Percentiles rank a stretch among this genome's conserved stretches.
These are phyloP conservation scores for Cercospora janseana DNA, from an alignment of 2,329 filamentous ascomycete genomes.

Conservation along the genomic window DNA sequence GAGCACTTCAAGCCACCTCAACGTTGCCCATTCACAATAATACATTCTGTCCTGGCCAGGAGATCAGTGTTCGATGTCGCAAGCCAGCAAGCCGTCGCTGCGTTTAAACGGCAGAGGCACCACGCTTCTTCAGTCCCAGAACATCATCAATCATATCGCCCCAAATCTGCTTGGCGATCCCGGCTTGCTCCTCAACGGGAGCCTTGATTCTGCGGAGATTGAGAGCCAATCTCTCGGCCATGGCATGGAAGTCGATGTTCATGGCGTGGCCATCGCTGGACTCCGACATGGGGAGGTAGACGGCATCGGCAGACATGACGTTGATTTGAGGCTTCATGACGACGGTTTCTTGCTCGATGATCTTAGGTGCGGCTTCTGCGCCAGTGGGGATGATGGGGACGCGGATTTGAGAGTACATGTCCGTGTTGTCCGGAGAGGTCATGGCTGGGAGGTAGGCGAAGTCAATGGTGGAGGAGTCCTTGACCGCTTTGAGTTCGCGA, in stretches of 20 bases:
- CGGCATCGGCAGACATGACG: conserved; percentile 50
- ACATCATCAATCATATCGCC: conserved; percentile 52
- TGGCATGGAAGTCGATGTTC: conserved; percentile 56
- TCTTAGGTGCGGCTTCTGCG: conserved; percentile 19
- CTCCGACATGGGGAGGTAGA: conserved; percentile 57
- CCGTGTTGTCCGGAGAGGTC: conserved; percentile 20
- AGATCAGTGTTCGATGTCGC: neutral
- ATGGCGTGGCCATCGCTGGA: conserved; percentile 56
- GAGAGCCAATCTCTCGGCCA: conserved; percentile 47
- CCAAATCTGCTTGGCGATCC: conserved; percentile 46
- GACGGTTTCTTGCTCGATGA: conserved; percentile 30
- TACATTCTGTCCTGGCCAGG: conserved; percentile 6
- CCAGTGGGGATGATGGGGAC: conserved; percentile 35
- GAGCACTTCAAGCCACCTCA: conserved; percentile 19
- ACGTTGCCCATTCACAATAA: neutral
- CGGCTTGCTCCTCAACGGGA: conserved; percentile 44
- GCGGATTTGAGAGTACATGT: conserved; percentile 28
- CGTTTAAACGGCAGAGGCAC: conserved; percentile 3
- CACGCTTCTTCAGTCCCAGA: conserved; percentile 41
- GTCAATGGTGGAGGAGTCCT: conserved; percentile 62
- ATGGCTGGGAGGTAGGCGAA: conserved; percentile 59
- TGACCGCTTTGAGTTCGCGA: conserved; percentile 54
- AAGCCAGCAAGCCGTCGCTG: neutral
- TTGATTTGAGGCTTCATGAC: conserved; percentile 59
- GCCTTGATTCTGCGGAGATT: conserved; percentile 36